Evolutionary conservation across 148 eudicot genomes (phyloP).

Genomic region (Simmondsia chinensis): DNA sequence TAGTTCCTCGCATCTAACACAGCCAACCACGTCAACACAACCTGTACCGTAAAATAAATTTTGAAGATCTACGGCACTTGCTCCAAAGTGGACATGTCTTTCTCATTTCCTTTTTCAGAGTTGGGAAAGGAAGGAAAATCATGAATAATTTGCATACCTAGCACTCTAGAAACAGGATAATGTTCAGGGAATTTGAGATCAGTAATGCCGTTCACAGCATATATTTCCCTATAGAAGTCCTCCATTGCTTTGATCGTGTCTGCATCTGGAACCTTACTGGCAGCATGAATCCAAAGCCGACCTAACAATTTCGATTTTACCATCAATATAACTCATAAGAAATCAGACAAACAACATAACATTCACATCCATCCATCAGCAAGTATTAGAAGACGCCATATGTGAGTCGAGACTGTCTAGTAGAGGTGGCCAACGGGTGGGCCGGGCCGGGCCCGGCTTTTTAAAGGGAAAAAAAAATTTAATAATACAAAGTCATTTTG

Average conservation of each 20-base stretch:
- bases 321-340: neutral
- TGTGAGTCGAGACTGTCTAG: no score
- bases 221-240: conserved; percentile 80
- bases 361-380: no score
- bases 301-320: conserved; percentile 27
- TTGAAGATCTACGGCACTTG: neutral
- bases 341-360: no score
- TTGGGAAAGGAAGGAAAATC: neutral
- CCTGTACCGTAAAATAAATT: conserved; percentile 28
- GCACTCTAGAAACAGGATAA: conserved; percentile 74
- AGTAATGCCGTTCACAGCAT: conserved; percentile 65
- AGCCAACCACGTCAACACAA: conserved; percentile 81
- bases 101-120: neutral
- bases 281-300: conserved; percentile 96
- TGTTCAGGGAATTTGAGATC: conserved; percentile 76
- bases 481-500: no score
- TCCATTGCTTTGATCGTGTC: conserved; percentile 89
- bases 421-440: no score
- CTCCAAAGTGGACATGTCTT: neutral
- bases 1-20: conserved; percentile 65
- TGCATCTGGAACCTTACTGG: conserved; percentile 79
- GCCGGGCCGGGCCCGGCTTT: no score
- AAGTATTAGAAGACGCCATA: no score
- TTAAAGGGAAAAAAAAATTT: no score
- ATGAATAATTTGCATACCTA: no score